A percentile compares a stretch with the other conserved stretches of the same genome.
Conservation (phyloP, 495 filamentous ascomycete genomes). For the Lasiosphaeris hirsuta region DNA sequence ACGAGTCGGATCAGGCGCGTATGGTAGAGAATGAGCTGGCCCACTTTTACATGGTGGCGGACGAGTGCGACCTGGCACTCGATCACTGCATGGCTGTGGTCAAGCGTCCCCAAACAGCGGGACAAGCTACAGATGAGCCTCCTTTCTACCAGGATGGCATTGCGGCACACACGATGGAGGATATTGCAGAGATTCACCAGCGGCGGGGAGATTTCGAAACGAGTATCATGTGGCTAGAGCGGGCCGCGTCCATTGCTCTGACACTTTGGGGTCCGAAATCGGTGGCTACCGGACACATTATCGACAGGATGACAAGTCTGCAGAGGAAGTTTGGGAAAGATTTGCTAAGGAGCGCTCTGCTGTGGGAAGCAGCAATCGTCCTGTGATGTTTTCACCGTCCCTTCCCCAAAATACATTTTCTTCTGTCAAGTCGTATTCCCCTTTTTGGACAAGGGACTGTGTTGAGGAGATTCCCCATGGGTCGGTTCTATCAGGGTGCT, state of each 20-base stretch:
- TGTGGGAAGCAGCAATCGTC: conserved; percentile 24
- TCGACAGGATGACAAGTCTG: conserved; percentile 30
- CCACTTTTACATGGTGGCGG: conserved; percentile 31
- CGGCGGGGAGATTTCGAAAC: conserved; percentile 26
- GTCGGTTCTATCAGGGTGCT: too few species aligned
- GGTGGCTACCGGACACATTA: conserved; percentile 27
- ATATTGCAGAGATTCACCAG: conserved; percentile 33
- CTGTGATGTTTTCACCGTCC: not conserved
- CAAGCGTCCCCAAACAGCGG: conserved; percentile 11
- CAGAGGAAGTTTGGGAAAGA: conserved; percentile 27
- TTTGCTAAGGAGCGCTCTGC: conserved; percentile 23
- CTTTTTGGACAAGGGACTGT: too few species aligned
- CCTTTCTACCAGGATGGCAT: conserved; percentile 29
- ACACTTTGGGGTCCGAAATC: conserved; percentile 26
- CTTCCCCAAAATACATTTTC: too few species aligned
- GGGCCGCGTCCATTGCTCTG: conserved; percentile 25
- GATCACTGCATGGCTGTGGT: conserved; percentile 31
- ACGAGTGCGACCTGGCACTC: conserved; percentile 23
- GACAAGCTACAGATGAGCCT: not conserved
- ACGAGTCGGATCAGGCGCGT: conserved; percentile 25
- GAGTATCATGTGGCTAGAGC: conserved; percentile 28
- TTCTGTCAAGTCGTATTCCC: too few species aligned
- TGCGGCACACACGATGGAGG: conserved; percentile 32
- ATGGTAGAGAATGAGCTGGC: conserved; percentile 30
- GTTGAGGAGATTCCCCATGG: too few species aligned